Evolutionary conservation across 495 filamentous ascomycete species (phyloP).

Genomic region (Aspergillus bridgeri): DNA sequence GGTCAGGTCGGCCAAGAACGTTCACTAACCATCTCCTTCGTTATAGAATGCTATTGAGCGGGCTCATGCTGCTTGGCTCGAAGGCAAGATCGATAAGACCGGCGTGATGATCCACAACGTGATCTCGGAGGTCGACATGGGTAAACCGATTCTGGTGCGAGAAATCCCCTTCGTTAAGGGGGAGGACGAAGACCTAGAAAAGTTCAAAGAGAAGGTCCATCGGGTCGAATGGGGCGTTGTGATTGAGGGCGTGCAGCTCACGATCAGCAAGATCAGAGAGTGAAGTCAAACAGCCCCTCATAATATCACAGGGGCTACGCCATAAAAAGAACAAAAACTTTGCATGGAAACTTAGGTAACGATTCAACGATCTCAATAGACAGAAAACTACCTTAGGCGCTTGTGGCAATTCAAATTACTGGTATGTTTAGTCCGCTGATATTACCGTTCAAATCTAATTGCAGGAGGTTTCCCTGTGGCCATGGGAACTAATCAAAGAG

Average conservation of each 20-base stretch:
- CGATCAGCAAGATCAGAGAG: constrained; percentile 44
- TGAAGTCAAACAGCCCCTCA: constrained; percentile 17
- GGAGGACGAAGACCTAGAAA: constrained; percentile 56
- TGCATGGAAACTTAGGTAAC: background rate
- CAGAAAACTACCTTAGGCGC: background rate
- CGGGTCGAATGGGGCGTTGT: constrained; percentile 66
- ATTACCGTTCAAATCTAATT: background rate
- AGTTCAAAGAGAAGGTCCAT: constrained; percentile 69
- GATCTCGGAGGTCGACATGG: constrained; percentile 79
- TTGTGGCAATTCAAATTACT: background rate
- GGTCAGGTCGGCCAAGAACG: background rate
- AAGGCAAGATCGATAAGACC: constrained; percentile 69
- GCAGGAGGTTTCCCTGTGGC: background rate
- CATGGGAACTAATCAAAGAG: background rate
- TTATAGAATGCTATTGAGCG: constrained; percentile 65
- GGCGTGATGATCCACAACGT: constrained; percentile 95
- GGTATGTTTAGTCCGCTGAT: background rate
- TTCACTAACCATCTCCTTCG: background rate
- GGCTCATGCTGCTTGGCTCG: constrained; percentile 70
- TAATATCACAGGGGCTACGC: background rate
- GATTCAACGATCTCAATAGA: background rate
- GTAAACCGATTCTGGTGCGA: constrained; percentile 65
- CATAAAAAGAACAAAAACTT: background rate
- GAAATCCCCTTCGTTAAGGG: constrained; percentile 69
- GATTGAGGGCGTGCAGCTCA: constrained; percentile 62